A percentile compares a stretch with the other conserved stretches of the same genome.
Evolutionary conservation across 768 basidiomycete genomes (phyloP).

Genomic region (Mycena leptocephala): DNA sequence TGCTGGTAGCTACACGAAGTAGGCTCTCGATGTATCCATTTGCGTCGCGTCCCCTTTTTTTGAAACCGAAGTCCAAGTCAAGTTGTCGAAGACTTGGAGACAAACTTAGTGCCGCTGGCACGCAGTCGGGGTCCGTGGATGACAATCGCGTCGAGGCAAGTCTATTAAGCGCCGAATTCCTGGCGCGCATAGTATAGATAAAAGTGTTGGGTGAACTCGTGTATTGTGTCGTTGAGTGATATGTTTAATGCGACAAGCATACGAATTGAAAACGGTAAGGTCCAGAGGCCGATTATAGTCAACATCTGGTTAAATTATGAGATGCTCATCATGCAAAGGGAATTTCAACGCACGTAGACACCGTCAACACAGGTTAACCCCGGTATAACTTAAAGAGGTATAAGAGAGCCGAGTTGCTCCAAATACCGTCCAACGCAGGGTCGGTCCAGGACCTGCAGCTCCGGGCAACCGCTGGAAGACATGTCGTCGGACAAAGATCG

Average conservation of each 20-base stretch:
- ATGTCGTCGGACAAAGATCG: conserved; percentile 46
- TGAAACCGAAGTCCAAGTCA: conserved; percentile 60
- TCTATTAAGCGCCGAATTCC: conserved; percentile 41
- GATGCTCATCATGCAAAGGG: neutral
- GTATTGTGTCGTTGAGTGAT: conserved; percentile 49
- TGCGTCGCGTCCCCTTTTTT: conserved; percentile 38
- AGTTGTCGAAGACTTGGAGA: conserved; percentile 53
- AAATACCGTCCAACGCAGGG: conserved; percentile 64
- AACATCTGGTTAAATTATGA: neutral
- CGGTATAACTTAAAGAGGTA: conserved; percentile 59
- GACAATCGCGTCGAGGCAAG: conserved; percentile 50
- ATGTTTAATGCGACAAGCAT: conserved; percentile 57
- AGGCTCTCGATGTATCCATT: conserved; percentile 48
- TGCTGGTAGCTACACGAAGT: conserved; percentile 43
- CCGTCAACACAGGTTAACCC: conserved; percentile 45
- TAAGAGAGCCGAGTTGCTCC: conserved; percentile 59
- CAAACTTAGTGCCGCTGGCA: conserved; percentile 51
- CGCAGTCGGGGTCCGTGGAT: conserved; percentile 39
- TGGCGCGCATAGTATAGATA: conserved; percentile 36
- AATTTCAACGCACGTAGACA: conserved; percentile 50
- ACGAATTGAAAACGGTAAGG: conserved; percentile 46
- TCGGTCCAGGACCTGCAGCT: conserved; percentile 65
- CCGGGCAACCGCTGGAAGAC: conserved; percentile 56
- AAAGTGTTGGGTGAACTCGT: conserved; percentile 42
- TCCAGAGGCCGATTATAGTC: conserved; percentile 32